Conservation (phyloP, 1,139 yeast genomes). For the Suhomyces bribrorum region DNA sequence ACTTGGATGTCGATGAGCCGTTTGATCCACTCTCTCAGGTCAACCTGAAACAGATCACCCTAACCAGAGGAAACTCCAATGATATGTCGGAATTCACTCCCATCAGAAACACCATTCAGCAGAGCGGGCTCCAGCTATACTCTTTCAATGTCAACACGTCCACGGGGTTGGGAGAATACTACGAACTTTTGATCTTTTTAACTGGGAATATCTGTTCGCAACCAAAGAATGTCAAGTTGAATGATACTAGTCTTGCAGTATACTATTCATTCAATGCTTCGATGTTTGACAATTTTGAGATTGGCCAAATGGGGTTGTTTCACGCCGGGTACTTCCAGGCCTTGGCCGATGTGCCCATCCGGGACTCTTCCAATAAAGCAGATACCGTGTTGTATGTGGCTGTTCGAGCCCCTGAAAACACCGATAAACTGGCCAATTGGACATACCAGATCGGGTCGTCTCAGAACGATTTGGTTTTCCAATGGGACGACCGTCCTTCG, state of each 20-base stretch:
- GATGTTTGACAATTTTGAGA: slow-evolving; percentile 33
- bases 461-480: slow-evolving; percentile 62
- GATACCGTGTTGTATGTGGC: slow-evolving; percentile 46
- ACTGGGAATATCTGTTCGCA: slow-evolving; percentile 61
- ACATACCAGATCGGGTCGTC: slow-evolving; percentile 70
- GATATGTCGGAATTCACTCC: slow-evolving; percentile 50
- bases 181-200: slow-evolving; percentile 55
- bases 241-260: slow-evolving; percentile 45
- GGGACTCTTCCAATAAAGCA: slow-evolving; percentile 16
- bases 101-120: slow-evolving; percentile 37
- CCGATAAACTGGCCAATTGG: slow-evolving; percentile 47
- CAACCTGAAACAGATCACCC: not conserved
- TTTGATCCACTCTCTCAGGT: not conserved
- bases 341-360: slow-evolving; percentile 43
- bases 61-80: slow-evolving; percentile 16
- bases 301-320: slow-evolving; percentile 35
- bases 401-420: slow-evolving; percentile 47
- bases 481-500: slow-evolving; percentile 65
- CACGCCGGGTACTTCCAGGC: slow-evolving; percentile 57
- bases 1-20: slow-evolving; percentile 4
- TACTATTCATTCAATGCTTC: slow-evolving; percentile 52
- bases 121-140: slow-evolving; percentile 44
- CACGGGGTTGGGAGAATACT: slow-evolving; percentile 48
- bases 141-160: slow-evolving; percentile 49
- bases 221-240: slow-evolving; percentile 35